Evolutionary conservation across 2,329 filamentous ascomycete species (phyloP), one percentile per base, ranked within the genome.

Genomic region (Fusarium fujikuroi): DNA sequence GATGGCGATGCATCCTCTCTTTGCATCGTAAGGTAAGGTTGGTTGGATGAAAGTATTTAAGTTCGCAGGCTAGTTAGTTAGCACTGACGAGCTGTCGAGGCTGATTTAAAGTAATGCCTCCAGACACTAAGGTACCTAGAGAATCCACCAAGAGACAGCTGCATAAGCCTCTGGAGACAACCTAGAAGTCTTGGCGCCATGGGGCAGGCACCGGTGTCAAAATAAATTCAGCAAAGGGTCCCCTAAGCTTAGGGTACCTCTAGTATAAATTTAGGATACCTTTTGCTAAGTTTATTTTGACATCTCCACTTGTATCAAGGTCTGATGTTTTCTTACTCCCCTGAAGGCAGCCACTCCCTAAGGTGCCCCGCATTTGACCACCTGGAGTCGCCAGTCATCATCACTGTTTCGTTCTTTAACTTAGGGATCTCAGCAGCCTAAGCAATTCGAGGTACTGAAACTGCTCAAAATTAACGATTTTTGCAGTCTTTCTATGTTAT

Each of bases 71-170:
- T 30, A 30, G 9, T 30, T 28, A 47, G 44, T 52, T 39, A 40
- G 25, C n/a, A 46, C n/a, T 60, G 25, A 53, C 36, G 44, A 56
- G 58, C n/a, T 34, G 30, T 60, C 37, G 40, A 58, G 57, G 60
- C 34, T 46, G 60, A 63, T 60, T 60, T 63, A 63, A 61, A 30
- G 60, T 46, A 47, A 47, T 9, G 18, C 42, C 42, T 40, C 37
- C 36, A 30, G 15, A 21, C 36, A 44, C 44, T n/a, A 42, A n/a
- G 21, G 21, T 47, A 21, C 7, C 25, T 43, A 28, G 39, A 25
- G 25, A 30, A 18, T 23, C 39, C 58, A 42, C 47, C 19, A 25
- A 42, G 30, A 42, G 32, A 32, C n/a, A 32, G 15, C 49, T 53
- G 16, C 56, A 39, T 47, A 39, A 40, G 14, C 25, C 36, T 23